phyloP scores from a whole-genome alignment of 805 yeast genomes.

The Zygosaccharomyces lentus region DNA sequence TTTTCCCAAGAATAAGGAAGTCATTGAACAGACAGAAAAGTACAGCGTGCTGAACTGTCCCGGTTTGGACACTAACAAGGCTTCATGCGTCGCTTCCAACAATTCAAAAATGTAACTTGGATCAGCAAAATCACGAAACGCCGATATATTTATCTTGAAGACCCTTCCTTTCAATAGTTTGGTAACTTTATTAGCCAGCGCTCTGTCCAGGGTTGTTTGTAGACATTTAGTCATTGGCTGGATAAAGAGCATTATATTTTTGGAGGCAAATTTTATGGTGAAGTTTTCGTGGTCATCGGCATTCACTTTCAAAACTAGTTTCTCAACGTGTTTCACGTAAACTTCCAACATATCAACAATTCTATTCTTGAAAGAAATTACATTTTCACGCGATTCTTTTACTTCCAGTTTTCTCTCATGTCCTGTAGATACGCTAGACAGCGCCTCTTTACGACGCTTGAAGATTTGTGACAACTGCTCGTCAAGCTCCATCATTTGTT shows the following conservation, averaged over 20 bases:
- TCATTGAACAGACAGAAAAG: slow-evolving; percentile 56
- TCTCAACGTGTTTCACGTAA: slow-evolving; percentile 46
- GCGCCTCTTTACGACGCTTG: slow-evolving; percentile 70
- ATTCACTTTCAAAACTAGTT: slow-evolving; percentile 15
- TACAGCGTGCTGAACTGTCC: slow-evolving; percentile 37
- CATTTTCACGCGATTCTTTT: slow-evolving; percentile 72
- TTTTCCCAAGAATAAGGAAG: slow-evolving; percentile 53
- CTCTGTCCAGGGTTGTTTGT: slow-evolving; percentile 61
- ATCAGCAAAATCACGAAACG: slow-evolving; percentile 17
- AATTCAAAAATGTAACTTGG: slow-evolving; percentile 23
- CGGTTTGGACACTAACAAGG: slow-evolving; percentile 36
- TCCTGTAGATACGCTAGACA: slow-evolving; percentile 53
- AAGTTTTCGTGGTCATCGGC: not conserved
- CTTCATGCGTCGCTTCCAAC: slow-evolving; percentile 43
- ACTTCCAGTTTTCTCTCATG: slow-evolving; percentile 68
- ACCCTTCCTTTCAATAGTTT: slow-evolving; percentile 60
- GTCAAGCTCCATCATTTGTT: slow-evolving; percentile 93
- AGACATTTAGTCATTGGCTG: slow-evolving; percentile 58
- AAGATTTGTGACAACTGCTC: slow-evolving; percentile 78
- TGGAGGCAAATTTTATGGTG: not conserved
- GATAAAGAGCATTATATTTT: slow-evolving; percentile 39
- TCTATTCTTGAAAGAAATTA: slow-evolving; percentile 72
- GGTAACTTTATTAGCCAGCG: slow-evolving; percentile 70
- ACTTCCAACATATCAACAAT: slow-evolving; percentile 72
- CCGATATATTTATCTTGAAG: slow-evolving; percentile 43